Base-by-base conservation (phyloP, 371 early-diverging fungal species). In the Smittium mucronatum region DNA sequence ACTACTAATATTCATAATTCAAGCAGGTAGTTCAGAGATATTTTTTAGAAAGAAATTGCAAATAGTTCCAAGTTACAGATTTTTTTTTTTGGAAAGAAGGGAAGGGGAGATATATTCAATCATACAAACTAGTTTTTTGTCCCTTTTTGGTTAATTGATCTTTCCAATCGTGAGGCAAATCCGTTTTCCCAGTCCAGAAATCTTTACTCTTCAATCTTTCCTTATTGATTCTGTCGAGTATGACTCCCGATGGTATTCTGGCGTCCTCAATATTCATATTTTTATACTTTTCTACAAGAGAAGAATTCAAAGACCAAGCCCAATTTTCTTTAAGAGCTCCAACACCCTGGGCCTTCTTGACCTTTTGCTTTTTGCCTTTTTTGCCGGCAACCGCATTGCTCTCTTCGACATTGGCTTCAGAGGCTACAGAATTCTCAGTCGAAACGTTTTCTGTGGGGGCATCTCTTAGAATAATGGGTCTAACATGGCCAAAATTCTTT, bases 151-250 rank as follows among this genome's bases (percentile, higher is more conserved):
- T 60, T n/a, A 77, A 58, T 25, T 67, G 69, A 0, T 74, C 66
- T 63, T 64, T 73, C 78, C 78, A 78, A 66, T 78, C 80, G 34
- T 77, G 73, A 11, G 78, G 78, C 11, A 35, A 67, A 58, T 78
- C 79, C 8, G 71, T 68, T 33, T 69, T 74, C 60, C 78, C 78
- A 28, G 69, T 63, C 78, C 78, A 78, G 36, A 78, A 78, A 36
- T 71, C 77, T 66, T 72, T 78, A 74, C 78, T 78, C 66, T 71
- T 73, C 1, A 65, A 2, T n/a, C 73, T 61, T 70, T 79, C 78
- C 8, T 16, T 21, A 0, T 74, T 70, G 34, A 78, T 74, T 26
- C 29, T 31, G 0, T 69, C 36, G 8, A 79, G 0, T 28, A 78
- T 71, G 34, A 16, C 31, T 11, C 17, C 58, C 64, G 61, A 70